Evolutionary conservation across 345 rosid genomes (phyloP), one percentile per base, ranked within the genome.

Genomic region (Aethionema arabicum): DNA sequence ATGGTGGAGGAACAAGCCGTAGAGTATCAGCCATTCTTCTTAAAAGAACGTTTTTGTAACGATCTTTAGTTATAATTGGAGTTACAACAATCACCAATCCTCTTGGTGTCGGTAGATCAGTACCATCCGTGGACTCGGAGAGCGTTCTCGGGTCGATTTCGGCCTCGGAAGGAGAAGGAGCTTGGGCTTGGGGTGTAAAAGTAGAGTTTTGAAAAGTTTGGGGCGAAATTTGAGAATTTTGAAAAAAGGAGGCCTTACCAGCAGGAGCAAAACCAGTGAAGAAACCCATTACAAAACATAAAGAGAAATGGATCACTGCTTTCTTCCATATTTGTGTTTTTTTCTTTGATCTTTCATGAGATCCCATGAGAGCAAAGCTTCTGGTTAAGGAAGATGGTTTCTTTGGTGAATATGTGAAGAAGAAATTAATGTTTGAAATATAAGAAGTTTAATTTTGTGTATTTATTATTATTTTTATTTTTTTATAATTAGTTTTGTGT

Each of bases 251-350:
- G 69, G 73, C 16, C 47, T 85, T 82, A 14, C 83, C 78, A 8
- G 87, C 65, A 31, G 99, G 97, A 66, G 99, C 97, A 70, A 88
- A 83, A 31, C 98, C 98, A 39, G 82, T 71, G 82, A 88, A 86
- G 66, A 86, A 86, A 7, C 98, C 98, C 89, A 88, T 85, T 35
- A 84, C 83, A 56, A 91, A 91, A 62, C 98, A 91, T 13, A 91
- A 49, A 52, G 83, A 70, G 73, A 91, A 91, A 66, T 85, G 98
- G 21, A 85, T 80, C 5, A 72, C 72, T 29, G 95, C 98, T 75
- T 83, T 88, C 74, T 85, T 86, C 98, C 96, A 91, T 75, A 85
- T 14, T 59, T 73, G 98, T 53, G 70, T 72, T 69, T 76, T 92
- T 83, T 85, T 91, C 82, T 82, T 91, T 56, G 98, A 79, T 78